phyloP scores from a whole-genome alignment of 2,329 filamentous ascomycete genomes.

The Fusarium fracticaudum region DNA sequence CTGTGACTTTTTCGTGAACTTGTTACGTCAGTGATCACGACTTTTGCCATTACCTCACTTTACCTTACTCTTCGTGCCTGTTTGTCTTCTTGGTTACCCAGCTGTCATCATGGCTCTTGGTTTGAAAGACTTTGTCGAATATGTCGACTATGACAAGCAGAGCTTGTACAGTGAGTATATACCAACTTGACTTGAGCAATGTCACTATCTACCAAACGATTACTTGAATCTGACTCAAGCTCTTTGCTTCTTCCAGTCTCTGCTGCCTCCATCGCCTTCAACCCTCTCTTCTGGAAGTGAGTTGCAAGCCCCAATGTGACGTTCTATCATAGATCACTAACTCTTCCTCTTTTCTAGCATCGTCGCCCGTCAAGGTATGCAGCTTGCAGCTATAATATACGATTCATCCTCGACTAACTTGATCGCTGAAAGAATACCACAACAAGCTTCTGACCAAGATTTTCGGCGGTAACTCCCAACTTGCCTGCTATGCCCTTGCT shows the following conservation, averaged over 20 bases:
- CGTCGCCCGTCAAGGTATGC: slow-evolving; percentile 80
- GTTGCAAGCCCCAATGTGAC: slow-evolving; percentile 49
- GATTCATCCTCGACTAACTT: slow-evolving; percentile 20
- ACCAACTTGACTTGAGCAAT: slow-evolving; percentile 4
- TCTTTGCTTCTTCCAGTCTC: slow-evolving; percentile 68
- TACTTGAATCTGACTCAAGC: slow-evolving; percentile 21
- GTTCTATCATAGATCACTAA: slow-evolving; percentile 45
- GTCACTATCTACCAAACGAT: background rate
- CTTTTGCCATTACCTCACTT: slow-evolving; percentile 1
- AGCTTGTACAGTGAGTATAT: slow-evolving; percentile 70
- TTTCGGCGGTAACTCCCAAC: slow-evolving; percentile 79
- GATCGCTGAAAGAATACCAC: slow-evolving; percentile 76
- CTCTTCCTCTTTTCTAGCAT: slow-evolving; percentile 64
- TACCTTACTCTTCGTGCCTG: background rate
- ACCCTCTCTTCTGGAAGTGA: slow-evolving; percentile 99
- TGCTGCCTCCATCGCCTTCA: slow-evolving; percentile 85
- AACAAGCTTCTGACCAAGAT: slow-evolving; percentile 89
- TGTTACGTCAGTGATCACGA: slow-evolving; percentile 30
- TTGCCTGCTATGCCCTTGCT: slow-evolving; percentile 91
- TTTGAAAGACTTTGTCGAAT: slow-evolving; percentile 62
- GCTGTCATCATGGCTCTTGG: slow-evolving; percentile 52
- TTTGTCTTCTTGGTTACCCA: background rate
- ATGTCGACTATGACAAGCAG: slow-evolving; percentile 74
- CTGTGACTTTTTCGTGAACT: slow-evolving; percentile 30
- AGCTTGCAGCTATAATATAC: background rate